Conservation (phyloP, 2,329 filamentous ascomycete species). For the Fusarium tuaranense region DNA sequence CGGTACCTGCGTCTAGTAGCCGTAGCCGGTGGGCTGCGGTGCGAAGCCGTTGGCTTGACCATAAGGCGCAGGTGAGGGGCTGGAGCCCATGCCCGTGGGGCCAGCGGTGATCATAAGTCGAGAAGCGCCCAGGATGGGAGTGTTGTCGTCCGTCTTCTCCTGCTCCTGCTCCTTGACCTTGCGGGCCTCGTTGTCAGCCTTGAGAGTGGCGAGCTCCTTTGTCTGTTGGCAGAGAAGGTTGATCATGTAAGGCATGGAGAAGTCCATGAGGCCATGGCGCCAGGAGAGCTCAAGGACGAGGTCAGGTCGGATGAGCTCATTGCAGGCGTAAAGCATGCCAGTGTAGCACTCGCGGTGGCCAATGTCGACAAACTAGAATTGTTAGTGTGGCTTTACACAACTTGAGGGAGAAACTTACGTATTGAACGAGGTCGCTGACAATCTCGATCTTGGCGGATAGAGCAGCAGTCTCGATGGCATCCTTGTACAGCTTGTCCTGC, state of each 20-base stretch:
- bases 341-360: conserved; percentile 99
- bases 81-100: conserved; percentile 62
- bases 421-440: conserved; percentile 94
- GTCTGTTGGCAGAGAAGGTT: conserved; percentile 95
- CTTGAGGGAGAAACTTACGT: conserved; percentile 75
- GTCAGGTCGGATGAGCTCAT: conserved; percentile 94
- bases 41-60: conserved; percentile 88
- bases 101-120: conserved; percentile 97
- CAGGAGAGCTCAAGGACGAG: conserved; percentile 96
- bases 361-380: conserved; percentile 91
- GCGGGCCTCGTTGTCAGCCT: conserved; percentile 96
- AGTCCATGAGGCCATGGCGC: conserved; percentile 94
- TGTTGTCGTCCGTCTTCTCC: conserved; percentile 91
- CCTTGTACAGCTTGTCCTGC: conserved; percentile 99
- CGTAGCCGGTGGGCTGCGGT: conserved; percentile 87
- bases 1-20: conserved; percentile 61
- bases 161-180: conserved; percentile 78
- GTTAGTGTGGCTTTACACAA: conserved; percentile 47
- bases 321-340: conserved; percentile 99
- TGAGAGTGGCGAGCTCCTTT: conserved; percentile 83
- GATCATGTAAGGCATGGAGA: conserved; percentile 99
- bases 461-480: conserved; percentile 97
- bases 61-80: conserved; percentile 73
- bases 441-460: conserved; percentile 91
- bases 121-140: conserved; percentile 88